Percentiles rank a stretch among this genome's conserved stretches.
phyloP scores from a whole-genome alignment of 2,329 filamentous ascomycete species.

The Ceratocystis ficicola region DNA sequence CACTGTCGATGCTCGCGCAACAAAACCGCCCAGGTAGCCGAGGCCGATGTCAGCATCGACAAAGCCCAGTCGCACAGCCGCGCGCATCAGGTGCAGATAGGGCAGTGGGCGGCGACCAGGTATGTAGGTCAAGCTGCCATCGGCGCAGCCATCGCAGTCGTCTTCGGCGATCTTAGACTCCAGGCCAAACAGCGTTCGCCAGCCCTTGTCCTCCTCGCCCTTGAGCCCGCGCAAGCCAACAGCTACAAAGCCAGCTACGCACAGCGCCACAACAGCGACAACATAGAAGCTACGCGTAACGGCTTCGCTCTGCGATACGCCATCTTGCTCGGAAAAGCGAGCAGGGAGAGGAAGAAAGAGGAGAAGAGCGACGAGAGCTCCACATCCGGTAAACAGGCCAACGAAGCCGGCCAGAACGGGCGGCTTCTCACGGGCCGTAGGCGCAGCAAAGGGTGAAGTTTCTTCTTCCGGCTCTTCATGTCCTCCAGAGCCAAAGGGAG shows the following conservation, averaged over 20 bases:
- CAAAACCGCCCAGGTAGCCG: slow-evolving; percentile 86
- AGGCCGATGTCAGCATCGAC: slow-evolving; percentile 67
- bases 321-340: slow-evolving; percentile 56
- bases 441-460: slow-evolving; percentile 54
- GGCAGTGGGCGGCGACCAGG: slow-evolving; percentile 31
- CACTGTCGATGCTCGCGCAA: slow-evolving; percentile 86
- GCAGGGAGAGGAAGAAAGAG: slow-evolving; percentile 82
- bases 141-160: neutral
- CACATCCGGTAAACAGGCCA: slow-evolving; percentile 82
- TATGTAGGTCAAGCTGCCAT: neutral
- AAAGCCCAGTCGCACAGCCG: slow-evolving; percentile 58
- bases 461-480: slow-evolving; percentile 25
- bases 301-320: slow-evolving; percentile 60
- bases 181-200: slow-evolving; percentile 44
- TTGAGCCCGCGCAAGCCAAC: slow-evolving; percentile 57
- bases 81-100: slow-evolving; percentile 47
- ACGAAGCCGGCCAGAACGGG: slow-evolving; percentile 71
- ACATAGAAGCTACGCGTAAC: slow-evolving; percentile 80
- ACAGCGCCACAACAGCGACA: slow-evolving; percentile 59
- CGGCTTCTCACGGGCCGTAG: slow-evolving; percentile 34
- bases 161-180: slow-evolving; percentile 16
- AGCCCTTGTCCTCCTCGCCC: slow-evolving; percentile 69
- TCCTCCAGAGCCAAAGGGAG: neutral
- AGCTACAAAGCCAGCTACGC: slow-evolving; percentile 63
- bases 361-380: slow-evolving; percentile 69